Base-by-base conservation (phyloP, 441 rosid species). In the Lagerstroemia fauriei region DNA sequence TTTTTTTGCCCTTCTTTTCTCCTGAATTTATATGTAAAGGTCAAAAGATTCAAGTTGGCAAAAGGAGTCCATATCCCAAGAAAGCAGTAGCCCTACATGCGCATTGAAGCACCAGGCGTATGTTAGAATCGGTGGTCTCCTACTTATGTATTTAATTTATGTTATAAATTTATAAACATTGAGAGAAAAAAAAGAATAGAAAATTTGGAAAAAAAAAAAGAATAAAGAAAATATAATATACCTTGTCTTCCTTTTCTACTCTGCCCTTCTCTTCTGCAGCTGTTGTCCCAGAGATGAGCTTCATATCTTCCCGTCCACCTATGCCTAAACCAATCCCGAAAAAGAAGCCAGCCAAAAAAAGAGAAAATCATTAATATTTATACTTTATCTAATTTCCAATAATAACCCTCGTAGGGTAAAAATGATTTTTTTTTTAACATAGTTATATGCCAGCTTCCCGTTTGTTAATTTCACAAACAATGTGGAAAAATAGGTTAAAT, bases 301-400 rank as follows among this genome's bases (percentile, higher is more conserved):
- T 96, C 99, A 76, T 93, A 95, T 87, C 99, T 92, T 56, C 99
- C 99, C 10, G 99, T 95, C 99, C 99, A 95, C 88, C 99, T 90
- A 90, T 95, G 99, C 83, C 99, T 34, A 27, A 14, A 8, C 53
- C 75, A 71, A 29, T 46, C 76, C 24, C 17, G 32, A 63, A n/a
- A n/a, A 56, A 71, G 11, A 75, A 50, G 46, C 24, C 17, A 69
- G 9, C 56, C 31, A 8, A 12, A 22, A 57, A 72, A 24, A 8
- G 38, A 59, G 11, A 16, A 9, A 11, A 22, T 38, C 71, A n/a
- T 75, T 46, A 10, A 3, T 10, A 50, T 3, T 50, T 3, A 2
- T 50, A 50, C 1, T 50, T 50, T 50, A 50, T 9, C 56, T 38
- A 38, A 38, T 38, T 38, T 38, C 44, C 44, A 38, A 38, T 38